Base-by-base conservation (phyloP, 306 rosid species). In the Crotalaria pallida region DNA sequence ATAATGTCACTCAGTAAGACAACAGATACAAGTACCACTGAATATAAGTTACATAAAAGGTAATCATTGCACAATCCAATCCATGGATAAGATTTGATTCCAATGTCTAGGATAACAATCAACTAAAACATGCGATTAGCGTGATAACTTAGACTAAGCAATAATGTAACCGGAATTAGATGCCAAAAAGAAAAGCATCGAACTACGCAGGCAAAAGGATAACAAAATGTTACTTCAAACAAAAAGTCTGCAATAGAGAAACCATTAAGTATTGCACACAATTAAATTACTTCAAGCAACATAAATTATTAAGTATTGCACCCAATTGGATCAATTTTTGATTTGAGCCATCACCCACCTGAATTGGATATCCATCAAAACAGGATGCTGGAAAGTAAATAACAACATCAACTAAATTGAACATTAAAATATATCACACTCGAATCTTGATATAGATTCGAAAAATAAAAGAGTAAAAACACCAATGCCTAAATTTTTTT, bases 1-100 rank as follows among this genome's bases (percentile, higher is more conserved):
- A 78, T n/a, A 27, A 48, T n/a, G 76, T 77, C 51, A 82, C 76
- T 45, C 22, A 65, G 51, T 15, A 74, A 27, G 11, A 38, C 66
- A 34, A 73, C 51, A 57, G 61, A 49, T 16, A 49, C 6, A 71
- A 59, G 48, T 36, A 6, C 68, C 19, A 58, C 18, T 7, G n/a
- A 21, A 19, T 16, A 71, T 9, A 58, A 65, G 45, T 44, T 10
- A 41, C 15, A 45, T 36, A 49, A 53, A 51, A 59, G 15, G 36
- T 2, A 70, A 27, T 33, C 23, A 58, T 23, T 22, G 18, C 34
- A 11, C 27, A 38, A 1, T 18, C 5, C 36, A 44, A 41, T 27
- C 19, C 73, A 47, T 0, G 27, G 22, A 50, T 18, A 49, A 41
- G 43, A 72, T 43, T 26, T 52, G 24, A 65, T 41, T 50, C 57